These are phyloP conservation scores for Moringa oleifera DNA, from an alignment of 345 rosid genomes.

Conservation along the genomic window DNA sequence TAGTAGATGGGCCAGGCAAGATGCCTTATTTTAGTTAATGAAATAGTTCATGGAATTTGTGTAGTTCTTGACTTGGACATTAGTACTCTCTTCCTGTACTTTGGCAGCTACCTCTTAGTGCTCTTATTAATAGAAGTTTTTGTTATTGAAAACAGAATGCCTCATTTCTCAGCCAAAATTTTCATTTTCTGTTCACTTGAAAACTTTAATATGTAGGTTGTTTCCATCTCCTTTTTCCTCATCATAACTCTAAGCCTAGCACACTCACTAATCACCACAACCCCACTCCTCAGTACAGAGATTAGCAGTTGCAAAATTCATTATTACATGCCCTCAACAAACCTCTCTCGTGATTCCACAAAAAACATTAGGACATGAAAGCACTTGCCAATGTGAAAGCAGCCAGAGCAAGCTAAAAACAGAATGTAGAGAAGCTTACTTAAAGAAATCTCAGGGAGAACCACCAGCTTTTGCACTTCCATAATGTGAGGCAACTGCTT, in stretches of 20 bases:
- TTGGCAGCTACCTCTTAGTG: too few relatives aligned
- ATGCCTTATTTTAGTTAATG: too few relatives aligned
- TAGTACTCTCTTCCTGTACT: too few relatives aligned
- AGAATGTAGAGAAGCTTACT: slow-evolving; percentile 39
- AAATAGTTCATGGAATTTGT: too few relatives aligned
- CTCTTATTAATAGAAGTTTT: too few relatives aligned
- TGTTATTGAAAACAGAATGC: too few relatives aligned
- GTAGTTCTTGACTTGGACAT: too few relatives aligned
- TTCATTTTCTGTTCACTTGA: too few relatives aligned
- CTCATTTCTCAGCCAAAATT: not conserved
- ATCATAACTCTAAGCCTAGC: not conserved
- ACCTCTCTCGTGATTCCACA: not conserved
- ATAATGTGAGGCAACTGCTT: slow-evolving; percentile 46
- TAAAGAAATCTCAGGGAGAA: slow-evolving; percentile 52
- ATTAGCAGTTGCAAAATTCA: too few relatives aligned
- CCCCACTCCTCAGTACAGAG: not conserved
- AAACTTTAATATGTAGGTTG: not conserved
- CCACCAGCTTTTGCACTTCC: slow-evolving; percentile 68
- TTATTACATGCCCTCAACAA: too few relatives aligned
- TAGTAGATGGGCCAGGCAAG: too few relatives aligned
- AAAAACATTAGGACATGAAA: not conserved
- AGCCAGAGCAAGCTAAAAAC: slow-evolving; percentile 2
- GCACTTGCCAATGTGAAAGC: not conserved
- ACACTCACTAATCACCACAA: not conserved
- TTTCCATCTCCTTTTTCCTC: not conserved